phyloP scores from a whole-genome alignment of 208 protist genomes.

The Acanthamoeba castellanii region DNA sequence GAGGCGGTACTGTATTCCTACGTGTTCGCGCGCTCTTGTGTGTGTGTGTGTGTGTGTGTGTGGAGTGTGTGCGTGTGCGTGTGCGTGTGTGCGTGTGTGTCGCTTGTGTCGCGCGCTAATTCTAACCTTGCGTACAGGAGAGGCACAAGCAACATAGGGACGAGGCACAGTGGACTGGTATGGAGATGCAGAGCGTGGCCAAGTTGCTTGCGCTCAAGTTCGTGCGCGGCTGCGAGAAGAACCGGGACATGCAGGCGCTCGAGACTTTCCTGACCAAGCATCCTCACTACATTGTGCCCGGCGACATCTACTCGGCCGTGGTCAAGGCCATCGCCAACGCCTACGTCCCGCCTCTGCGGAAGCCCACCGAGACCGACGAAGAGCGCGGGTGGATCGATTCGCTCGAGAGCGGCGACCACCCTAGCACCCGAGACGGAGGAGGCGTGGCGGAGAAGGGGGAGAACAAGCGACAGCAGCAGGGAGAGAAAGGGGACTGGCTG shows the following conservation, averaged over 20 bases:
- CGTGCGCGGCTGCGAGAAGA: constrained; percentile 51
- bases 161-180: background rate
- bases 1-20: background rate
- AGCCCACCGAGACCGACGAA: background rate
- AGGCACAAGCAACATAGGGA: background rate
- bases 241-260: constrained; percentile 1
- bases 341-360: background rate
- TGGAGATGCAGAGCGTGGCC: background rate
- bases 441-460: background rate
- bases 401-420: background rate
- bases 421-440: background rate
- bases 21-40: background rate
- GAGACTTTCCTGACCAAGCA: constrained; percentile 22
- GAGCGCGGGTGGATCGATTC: constrained; percentile 29
- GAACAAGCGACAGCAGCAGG: background rate
- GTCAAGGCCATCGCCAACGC: constrained; percentile 64
- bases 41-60: background rate
- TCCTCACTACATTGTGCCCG: background rate
- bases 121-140: background rate
- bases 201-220: constrained; percentile 33
- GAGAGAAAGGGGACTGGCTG: constrained; percentile 7
- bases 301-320: constrained; percentile 10
- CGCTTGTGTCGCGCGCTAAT: background rate
- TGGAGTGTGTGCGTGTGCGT: background rate
- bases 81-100: too few relatives aligned